Percentiles rank a stretch among this genome's conserved stretches.
These are phyloP conservation scores for Fusarium fujikuroi DNA, from an alignment of 2,329 filamentous ascomycete genomes.

Conservation along the genomic window DNA sequence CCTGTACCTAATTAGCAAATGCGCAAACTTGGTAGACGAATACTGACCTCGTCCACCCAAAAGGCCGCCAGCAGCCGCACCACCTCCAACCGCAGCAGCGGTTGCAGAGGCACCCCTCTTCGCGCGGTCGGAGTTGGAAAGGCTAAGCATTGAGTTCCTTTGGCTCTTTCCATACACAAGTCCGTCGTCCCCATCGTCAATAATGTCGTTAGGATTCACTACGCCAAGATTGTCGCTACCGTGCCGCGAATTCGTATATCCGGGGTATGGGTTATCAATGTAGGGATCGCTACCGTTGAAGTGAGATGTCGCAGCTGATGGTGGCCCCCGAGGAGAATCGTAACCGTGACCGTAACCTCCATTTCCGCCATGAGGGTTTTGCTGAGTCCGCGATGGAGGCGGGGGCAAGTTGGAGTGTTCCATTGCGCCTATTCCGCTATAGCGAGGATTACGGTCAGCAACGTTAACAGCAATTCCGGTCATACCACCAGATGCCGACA, in stretches of 20 bases:
- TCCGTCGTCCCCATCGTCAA: constrained; percentile 89
- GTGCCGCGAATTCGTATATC: constrained; percentile 57
- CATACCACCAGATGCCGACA: constrained; percentile 71
- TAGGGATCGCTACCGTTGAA: constrained; percentile 56
- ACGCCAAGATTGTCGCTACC: constrained; percentile 64
- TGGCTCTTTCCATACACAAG: constrained; percentile 64
- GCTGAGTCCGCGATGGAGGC: constrained; percentile 50
- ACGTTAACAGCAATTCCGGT: constrained; percentile 74
- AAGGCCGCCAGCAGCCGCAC: constrained; percentile 54
- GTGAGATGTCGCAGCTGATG: constrained; percentile 25
- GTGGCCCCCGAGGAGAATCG: constrained; percentile 33
- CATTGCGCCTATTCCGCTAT: constrained; percentile 73
- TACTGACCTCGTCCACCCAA: constrained; percentile 46
- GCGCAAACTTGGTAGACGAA: neutral
- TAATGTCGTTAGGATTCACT: constrained; percentile 82
- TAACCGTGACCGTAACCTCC: constrained; percentile 43
- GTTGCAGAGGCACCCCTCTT: constrained; percentile 40
- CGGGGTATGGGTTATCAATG: constrained; percentile 74
- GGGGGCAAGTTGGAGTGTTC: constrained; percentile 54
- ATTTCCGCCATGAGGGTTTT: constrained; percentile 39
- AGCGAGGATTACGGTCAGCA: constrained; percentile 71
- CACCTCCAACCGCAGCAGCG: constrained; percentile 59
- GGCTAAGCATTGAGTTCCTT: constrained; percentile 69
- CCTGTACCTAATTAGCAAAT: constrained; percentile 30
- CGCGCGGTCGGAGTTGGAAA: constrained; percentile 57